A percentile compares a stretch with the other conserved stretches of the same genome.
phyloP scores from a whole-genome alignment of 1,139 yeast species.

The Arxiozyma heterogenica region DNA sequence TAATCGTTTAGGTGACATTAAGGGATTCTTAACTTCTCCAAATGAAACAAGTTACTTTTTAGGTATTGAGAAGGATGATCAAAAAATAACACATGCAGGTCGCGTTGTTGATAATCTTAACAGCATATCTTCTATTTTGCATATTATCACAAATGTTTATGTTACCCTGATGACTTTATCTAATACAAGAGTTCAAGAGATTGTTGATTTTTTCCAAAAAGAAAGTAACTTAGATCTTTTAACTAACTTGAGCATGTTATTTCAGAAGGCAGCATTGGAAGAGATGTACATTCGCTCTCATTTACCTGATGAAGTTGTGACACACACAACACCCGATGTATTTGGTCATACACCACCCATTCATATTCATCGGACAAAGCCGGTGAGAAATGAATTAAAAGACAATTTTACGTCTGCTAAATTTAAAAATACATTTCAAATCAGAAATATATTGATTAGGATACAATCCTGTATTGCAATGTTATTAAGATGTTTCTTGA shows the following conservation, averaged over 20 bases:
- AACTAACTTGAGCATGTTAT: constrained; percentile 36
- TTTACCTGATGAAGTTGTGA: constrained; percentile 42
- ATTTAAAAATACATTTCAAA: constrained; percentile 51
- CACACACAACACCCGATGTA: constrained; percentile 36
- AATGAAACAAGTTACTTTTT: constrained; percentile 33
- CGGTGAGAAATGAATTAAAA: constrained; percentile 28
- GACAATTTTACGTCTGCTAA: constrained; percentile 42
- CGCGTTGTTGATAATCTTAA: constrained; percentile 31
- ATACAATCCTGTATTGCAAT: constrained; percentile 42
- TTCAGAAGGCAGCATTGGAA: constrained; percentile 46
- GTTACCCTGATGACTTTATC: constrained; percentile 44
- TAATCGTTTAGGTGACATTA: constrained; percentile 30
- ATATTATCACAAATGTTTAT: constrained; percentile 44
- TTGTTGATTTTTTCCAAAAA: constrained; percentile 39
- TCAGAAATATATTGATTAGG: constrained; percentile 43
- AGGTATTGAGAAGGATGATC: constrained; percentile 24
- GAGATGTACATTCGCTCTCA: constrained; percentile 43
- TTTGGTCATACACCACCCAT: constrained; percentile 31
- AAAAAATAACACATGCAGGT: constrained; percentile 17
- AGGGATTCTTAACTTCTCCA: constrained; percentile 31
- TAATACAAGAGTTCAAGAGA: constrained; percentile 39
- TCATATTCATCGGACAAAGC: constrained; percentile 26
- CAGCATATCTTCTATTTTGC: constrained; percentile 36
- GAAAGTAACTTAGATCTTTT: constrained; percentile 31
- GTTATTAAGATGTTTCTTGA: constrained; percentile 28